Base-by-base conservation (phyloP, 805 yeast species). In the Yueomyces sp. region DNA sequence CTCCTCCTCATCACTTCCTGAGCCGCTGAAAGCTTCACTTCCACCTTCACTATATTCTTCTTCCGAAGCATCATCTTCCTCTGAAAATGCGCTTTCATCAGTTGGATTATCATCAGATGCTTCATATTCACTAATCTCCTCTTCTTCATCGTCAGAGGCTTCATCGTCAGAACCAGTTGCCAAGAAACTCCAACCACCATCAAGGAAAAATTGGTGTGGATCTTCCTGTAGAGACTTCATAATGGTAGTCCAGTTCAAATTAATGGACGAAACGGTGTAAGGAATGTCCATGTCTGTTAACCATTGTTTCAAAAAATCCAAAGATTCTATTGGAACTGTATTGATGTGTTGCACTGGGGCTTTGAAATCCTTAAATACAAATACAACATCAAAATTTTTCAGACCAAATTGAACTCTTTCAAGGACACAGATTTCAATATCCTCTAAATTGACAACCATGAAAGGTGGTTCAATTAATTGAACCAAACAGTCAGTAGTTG, bases 351-450 rank as follows among this genome's bases (percentile, higher is more conserved):
- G 85, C 8, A 86, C 96, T 1, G 96, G 85, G 55, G 74, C 78
- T 48, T 72, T 69, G 62, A 87, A 88, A 63, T 92, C 97, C 63
- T 88, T 90, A 67, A 83, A 90, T 2, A 92, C 88, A 63, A 92
- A 87, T n/a, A 92, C 98, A 62, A 92, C 65, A 69, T 92, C 98
- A 54, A 92, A 92, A 66, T 92, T 92, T 68, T 87, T 87, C 57
- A 92, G 74, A 2, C 98, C 98, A 63, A 92, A 92, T 64, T 87
- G 95, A 37, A 92, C 95, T 70, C 98, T 83, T 72, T 92, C 98
- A 56, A 92, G 70, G 64, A 90, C 95, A 9, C 95, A 95, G 45
- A 92, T 71, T 67, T 92, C 98, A 46, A 92, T 84, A 55, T 92
- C 97, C 48, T 79, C 86, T 51, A 92, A 70, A 3, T 95, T 85